Percentiles rank a stretch among this genome's conserved stretches.
These are phyloP conservation scores for Pythium rhizo-oryzae DNA, from an alignment of 352 stramenopile genomes.

Conservation along the genomic window DNA sequence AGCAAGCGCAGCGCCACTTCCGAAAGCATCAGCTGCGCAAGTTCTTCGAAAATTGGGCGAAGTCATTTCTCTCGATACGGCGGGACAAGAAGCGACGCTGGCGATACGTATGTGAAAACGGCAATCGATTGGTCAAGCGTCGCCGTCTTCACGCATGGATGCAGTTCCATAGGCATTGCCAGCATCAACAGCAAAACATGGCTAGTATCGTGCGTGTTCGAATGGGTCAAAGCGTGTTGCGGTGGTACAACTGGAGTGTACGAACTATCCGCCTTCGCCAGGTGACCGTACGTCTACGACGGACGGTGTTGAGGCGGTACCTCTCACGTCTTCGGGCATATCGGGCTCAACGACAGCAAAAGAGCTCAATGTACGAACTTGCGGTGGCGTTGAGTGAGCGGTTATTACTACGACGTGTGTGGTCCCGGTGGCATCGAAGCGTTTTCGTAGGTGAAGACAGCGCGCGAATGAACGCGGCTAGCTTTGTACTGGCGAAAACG, in stretches of 20 bases:
- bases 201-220: neutral
- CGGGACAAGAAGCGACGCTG: neutral
- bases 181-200: neutral
- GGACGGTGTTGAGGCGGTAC: neutral
- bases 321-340: neutral
- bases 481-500: neutral
- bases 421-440: neutral
- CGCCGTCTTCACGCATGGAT: conserved; percentile 7
- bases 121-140: neutral
- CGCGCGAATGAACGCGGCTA: neutral
- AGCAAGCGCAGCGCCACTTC: neutral
- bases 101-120: neutral
- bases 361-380: neutral
- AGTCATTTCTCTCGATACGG: neutral
- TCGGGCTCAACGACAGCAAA: neutral
- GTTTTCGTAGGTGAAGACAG: conserved; percentile 13
- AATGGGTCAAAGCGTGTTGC: neutral
- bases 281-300: neutral
- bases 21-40: neutral
- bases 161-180: neutral
- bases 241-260: conserved; percentile 7
- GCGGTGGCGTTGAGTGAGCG: neutral
- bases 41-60: conserved; percentile 7
- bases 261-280: conserved; percentile 7
- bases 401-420: neutral